phyloP scores from a whole-genome alignment of 2,329 filamentous ascomycete species.

The Penicillium sp. region DNA sequence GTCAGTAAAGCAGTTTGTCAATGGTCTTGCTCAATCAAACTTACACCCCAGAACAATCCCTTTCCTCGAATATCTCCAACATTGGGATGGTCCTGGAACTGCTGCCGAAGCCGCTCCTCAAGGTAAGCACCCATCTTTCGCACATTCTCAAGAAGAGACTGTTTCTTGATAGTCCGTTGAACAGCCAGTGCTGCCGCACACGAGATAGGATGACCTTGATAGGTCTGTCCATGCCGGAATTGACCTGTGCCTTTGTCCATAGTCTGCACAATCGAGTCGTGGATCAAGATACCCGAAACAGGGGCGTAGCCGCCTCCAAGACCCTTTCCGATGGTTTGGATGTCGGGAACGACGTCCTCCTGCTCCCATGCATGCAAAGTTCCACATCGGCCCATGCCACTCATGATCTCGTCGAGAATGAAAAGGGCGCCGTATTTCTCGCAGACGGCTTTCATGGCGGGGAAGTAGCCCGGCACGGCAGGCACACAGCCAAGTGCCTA shows the following conservation, averaged over 20 bases:
- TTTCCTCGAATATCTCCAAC: constrained; percentile 65
- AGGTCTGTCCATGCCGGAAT: constrained; percentile 67
- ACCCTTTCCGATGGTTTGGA: constrained; percentile 66
- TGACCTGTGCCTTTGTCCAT: constrained; percentile 55
- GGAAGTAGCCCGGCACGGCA: constrained; percentile 70
- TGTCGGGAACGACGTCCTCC: constrained; percentile 63
- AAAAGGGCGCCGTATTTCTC: constrained; percentile 73
- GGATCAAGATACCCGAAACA: constrained; percentile 61
- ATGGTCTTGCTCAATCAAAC: constrained; percentile 25
- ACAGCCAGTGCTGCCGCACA: constrained; percentile 67
- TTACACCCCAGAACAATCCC: constrained; percentile 65
- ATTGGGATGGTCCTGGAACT: constrained; percentile 53
- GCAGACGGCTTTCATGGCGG: constrained; percentile 71
- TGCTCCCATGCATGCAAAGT: constrained; percentile 66
- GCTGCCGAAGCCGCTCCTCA: constrained; percentile 50
- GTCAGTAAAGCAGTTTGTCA: background rate
- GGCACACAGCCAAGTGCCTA: constrained; percentile 72
- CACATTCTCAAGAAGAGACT: constrained; percentile 66
- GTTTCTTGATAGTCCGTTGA: constrained; percentile 63
- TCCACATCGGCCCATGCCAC: constrained; percentile 65
- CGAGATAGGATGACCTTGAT: constrained; percentile 63
- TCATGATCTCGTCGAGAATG: constrained; percentile 82
- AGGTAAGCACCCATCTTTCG: constrained; percentile 57
- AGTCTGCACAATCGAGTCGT: constrained; percentile 55
- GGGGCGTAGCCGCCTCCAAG: constrained; percentile 63